Base-by-base conservation (phyloP, 208 protist species). In the Crithidia mellificae region DNA sequence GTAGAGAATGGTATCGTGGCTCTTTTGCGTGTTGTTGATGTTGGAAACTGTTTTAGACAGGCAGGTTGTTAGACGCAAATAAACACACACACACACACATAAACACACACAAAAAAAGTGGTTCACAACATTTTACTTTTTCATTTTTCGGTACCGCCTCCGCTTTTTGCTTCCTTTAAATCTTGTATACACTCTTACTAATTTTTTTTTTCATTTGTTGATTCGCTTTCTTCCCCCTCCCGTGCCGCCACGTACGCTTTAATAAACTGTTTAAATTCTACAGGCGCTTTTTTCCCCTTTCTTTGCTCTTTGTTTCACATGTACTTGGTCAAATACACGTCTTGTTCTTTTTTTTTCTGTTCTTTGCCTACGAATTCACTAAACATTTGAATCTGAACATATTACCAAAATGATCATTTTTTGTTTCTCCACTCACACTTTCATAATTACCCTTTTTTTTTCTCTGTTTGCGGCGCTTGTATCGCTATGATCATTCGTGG, bases 381-480 rank as follows among this genome's bases (percentile, higher is more conserved):
- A 32, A 38, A 25, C 24, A 47, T 53, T 38, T 47, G 54, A 59
- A 59, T 34, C 38, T 32, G 8, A 59, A 47, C 36, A 59, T 59
- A 59, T 59, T 59, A 59, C 38, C 54, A 59, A 59, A 59, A 59
- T 20, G 24, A 27, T 2, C 15, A 11, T 55, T 36, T 55, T 15
- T 55, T 30, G n/a, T n/a, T 36, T 55, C 11, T 36, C 4, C 50
- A 38, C 50, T 38, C 25, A 38, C 46, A 24, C 46, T 11, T 51
- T 29, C 27, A n/a, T n/a, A 54, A 19, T 20, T 25, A 11, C 12
- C 15, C 49, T 6, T 30, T 54, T 54, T 9, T 29, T 43, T 43
- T 4, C 8, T 46, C 41, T 15, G 17, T 41, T 43, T 25, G 14
- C 30, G 17, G n/a, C n/a, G n/a, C n/a, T n/a, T n/a, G n/a, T n/a